These are phyloP conservation scores for Verticillium isaacii DNA, from an alignment of 2,329 filamentous ascomycete genomes.

Conservation along the genomic window DNA sequence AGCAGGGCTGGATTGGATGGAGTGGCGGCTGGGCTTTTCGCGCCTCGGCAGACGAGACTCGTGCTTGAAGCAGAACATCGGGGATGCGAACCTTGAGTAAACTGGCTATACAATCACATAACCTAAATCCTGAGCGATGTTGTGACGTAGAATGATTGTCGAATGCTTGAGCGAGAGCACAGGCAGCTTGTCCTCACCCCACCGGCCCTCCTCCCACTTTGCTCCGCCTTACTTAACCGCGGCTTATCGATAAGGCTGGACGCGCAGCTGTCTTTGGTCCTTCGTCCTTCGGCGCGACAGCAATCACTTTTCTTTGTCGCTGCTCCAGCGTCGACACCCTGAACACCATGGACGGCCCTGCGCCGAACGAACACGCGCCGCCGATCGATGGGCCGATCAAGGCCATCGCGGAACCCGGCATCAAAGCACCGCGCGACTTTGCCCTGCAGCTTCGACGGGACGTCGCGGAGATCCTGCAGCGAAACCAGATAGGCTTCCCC, in stretches of 20 bases:
- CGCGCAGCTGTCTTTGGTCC: slow-evolving; percentile 1
- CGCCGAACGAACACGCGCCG: slow-evolving; percentile 6
- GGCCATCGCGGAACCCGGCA: slow-evolving; percentile 56
- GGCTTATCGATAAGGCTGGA: background rate
- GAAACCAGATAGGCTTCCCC: slow-evolving; percentile 68
- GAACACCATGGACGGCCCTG: slow-evolving; percentile 12
- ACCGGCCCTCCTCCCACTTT: background rate
- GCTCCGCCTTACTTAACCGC: background rate
- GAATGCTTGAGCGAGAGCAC: no score
- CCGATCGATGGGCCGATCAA: slow-evolving; percentile 31
- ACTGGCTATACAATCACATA: no score
- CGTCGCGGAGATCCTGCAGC: slow-evolving; percentile 70
- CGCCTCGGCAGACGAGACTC: slow-evolving; percentile 14
- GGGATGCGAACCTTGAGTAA: no score
- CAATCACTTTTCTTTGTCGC: background rate
- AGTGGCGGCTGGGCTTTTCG: slow-evolving; percentile 18
- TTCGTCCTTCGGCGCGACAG: slow-evolving; percentile 8
- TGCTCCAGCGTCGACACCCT: background rate
- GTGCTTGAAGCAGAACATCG: no score
- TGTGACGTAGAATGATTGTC: no score
- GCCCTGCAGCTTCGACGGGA: slow-evolving; percentile 61
- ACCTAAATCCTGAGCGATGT: no score
- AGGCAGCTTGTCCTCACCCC: no score
- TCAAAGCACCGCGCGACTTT: slow-evolving; percentile 57
- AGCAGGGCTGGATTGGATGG: slow-evolving; percentile 27